Conservation (phyloP, 1,284 basidiomycete species). For the Anthracocystis setariae region DNA sequence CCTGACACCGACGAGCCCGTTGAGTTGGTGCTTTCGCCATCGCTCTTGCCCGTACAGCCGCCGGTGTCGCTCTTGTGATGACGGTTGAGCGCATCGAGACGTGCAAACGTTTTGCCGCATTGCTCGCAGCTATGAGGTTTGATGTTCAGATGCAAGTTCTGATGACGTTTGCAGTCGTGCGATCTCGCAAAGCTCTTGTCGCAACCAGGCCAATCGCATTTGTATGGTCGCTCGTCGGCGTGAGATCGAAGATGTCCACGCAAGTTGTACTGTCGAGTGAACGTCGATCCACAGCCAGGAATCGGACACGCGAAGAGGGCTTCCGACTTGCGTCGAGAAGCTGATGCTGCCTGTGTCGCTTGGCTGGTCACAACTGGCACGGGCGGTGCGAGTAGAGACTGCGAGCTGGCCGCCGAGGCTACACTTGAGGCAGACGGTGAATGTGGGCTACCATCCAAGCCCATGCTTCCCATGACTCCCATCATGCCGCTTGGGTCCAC, state of each 20-base stretch:
- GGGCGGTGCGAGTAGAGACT: conserved; percentile 20
- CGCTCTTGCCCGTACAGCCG: conserved; percentile 37
- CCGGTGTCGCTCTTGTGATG: conserved; percentile 60
- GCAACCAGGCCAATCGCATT: conserved; percentile 91
- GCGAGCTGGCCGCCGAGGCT: conserved; percentile 35
- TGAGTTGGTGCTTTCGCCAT: conserved; percentile 33
- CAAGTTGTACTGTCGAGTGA: conserved; percentile 70
- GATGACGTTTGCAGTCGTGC: conserved; percentile 89
- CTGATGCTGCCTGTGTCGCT: conserved; percentile 91
- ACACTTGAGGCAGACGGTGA: conserved; percentile 30
- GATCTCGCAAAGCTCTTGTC: conserved; percentile 92
- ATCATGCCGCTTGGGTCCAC: conserved; percentile 5
- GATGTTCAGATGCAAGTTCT: conserved; percentile 77
- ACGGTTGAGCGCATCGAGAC: conserved; percentile 86
- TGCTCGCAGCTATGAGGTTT: conserved; percentile 87
- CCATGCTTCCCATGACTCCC: conserved; percentile 10
- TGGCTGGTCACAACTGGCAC: conserved; percentile 79
- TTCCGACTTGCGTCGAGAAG: conserved; percentile 85
- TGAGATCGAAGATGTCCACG: conserved; percentile 93
- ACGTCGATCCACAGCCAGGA: conserved; percentile 92
- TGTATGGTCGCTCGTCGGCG: conserved; percentile 91
- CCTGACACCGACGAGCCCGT: conserved; percentile 14
- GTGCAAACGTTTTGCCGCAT: conserved; percentile 92
- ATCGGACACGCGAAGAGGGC: conserved; percentile 92
- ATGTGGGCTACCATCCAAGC: conserved; percentile 20